These are phyloP conservation scores for Phialophora tarda DNA, from an alignment of 2,329 filamentous ascomycete species.

Conservation along the genomic window DNA sequence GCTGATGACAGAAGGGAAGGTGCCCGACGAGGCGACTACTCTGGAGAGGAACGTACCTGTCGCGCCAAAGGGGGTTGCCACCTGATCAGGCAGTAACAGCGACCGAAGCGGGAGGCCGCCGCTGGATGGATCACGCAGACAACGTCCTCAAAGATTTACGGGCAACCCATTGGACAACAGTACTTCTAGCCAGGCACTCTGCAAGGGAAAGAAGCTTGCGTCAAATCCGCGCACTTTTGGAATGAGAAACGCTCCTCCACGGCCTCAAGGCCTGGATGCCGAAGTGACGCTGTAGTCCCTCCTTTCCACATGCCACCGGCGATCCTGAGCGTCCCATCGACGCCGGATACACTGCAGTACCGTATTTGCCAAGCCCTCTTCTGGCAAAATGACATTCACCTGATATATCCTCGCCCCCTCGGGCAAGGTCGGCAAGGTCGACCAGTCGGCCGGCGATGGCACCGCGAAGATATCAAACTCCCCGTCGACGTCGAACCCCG, in stretches of 20 bases:
- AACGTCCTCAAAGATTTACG: not conserved
- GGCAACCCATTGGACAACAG: not conserved
- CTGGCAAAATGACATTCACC: conserved; percentile 4
- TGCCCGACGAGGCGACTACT: not conserved
- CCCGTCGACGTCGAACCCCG: not conserved
- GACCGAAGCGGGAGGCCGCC: not conserved
- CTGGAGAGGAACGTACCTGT: conserved; percentile 13
- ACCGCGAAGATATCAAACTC: conserved; percentile 1
- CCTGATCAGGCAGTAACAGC: not conserved
- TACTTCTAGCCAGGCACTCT: not conserved
- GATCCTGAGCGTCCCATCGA: not conserved
- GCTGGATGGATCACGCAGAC: not conserved
- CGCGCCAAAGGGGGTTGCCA: not conserved
- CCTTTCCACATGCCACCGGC: conserved; percentile 1
- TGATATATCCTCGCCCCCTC: not conserved
- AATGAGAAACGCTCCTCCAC: not conserved
- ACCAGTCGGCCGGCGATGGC: not conserved
- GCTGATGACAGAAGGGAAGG: conserved; percentile 8
- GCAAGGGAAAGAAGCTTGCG: not conserved
- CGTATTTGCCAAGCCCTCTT: conserved; percentile 4
- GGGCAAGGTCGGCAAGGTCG: not conserved
- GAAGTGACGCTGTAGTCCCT: not conserved
- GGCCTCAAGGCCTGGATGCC: not conserved
- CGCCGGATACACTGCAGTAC: not conserved
- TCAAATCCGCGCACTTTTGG: not conserved